Percentiles rank a stretch among this genome's conserved stretches.
phyloP scores from a whole-genome alignment of 768 basidiomycete genomes.

The Amanita jacksonii region DNA sequence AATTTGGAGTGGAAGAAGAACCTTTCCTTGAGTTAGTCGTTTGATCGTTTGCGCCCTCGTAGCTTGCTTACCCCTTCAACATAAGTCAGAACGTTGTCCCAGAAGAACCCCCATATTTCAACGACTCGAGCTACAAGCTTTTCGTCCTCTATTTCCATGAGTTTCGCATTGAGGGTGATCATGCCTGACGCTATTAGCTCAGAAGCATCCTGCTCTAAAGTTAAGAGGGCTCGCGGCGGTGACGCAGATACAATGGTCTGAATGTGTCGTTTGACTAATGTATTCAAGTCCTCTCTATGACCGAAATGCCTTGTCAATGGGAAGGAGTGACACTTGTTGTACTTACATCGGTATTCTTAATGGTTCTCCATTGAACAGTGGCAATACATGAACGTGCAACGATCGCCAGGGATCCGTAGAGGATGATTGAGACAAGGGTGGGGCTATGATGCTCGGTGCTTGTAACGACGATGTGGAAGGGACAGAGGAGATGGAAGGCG shows the following conservation, averaged over 20 bases:
- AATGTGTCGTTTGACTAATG: constrained; percentile 72
- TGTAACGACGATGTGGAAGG: constrained; percentile 41
- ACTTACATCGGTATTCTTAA: constrained; percentile 75
- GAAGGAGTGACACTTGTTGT: background rate
- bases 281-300: constrained; percentile 83
- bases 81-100: constrained; percentile 81
- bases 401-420: constrained; percentile 72
- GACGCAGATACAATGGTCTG: constrained; percentile 60
- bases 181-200: constrained; percentile 84
- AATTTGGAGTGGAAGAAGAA: constrained; percentile 28
- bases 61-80: constrained; percentile 66
- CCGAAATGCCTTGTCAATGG: background rate
- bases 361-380: constrained; percentile 86
- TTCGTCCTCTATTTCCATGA: constrained; percentile 68
- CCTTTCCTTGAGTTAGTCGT: constrained; percentile 15
- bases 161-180: constrained; percentile 84
- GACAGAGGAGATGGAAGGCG: constrained; percentile 39
- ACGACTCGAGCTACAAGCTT: constrained; percentile 70
- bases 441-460: constrained; percentile 28
- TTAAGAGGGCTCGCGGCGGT: constrained; percentile 63
- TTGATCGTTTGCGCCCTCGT: background rate
- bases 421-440: constrained; percentile 29
- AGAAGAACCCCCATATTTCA: constrained; percentile 91
- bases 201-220: constrained; percentile 68
- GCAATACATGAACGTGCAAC: constrained; percentile 80